A percentile compares a stretch with the other conserved stretches of the same genome.
These are phyloP conservation scores for Daldinia childiae DNA, from an alignment of 495 filamentous ascomycete species.

Conservation along the genomic window DNA sequence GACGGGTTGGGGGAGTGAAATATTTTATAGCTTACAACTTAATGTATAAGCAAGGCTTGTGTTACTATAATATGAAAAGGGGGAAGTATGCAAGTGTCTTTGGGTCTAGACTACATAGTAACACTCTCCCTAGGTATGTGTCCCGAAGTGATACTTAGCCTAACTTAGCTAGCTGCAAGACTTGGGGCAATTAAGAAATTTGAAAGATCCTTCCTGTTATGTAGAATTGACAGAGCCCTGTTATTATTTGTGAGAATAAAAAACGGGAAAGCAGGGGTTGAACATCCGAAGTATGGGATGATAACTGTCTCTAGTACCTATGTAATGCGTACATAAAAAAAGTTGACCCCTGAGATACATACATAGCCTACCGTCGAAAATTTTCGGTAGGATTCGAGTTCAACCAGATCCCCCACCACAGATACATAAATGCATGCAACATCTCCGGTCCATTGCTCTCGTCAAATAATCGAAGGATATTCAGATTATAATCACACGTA, in stretches of 20 bases:
- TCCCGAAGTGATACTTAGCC: neutral
- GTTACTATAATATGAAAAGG: neutral
- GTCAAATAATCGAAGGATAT: constrained; percentile 1
- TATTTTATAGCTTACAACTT: neutral
- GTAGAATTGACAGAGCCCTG: constrained; percentile 16
- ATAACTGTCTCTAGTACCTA: neutral
- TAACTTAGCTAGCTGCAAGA: neutral
- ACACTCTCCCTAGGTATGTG: neutral
- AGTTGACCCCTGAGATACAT: neutral
- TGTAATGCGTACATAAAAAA: neutral
- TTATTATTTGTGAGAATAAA: constrained; percentile 6
- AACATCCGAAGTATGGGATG: neutral
- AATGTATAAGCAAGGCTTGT: neutral
- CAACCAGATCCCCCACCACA: neutral
- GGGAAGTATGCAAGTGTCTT: neutral
- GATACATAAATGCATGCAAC: neutral
- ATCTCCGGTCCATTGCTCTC: neutral
- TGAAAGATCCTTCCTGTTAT: constrained; percentile 19
- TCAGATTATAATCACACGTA: constrained; percentile 32
- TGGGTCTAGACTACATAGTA: neutral
- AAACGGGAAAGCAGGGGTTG: constrained; percentile 19
- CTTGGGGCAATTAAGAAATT: neutral
- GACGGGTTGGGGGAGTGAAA: neutral
- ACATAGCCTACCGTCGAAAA: neutral
- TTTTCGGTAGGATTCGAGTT: neutral